Evolutionary conservation across 202 grass and related monocot species (phyloP).

Genomic region (Setaria italica): DNA sequence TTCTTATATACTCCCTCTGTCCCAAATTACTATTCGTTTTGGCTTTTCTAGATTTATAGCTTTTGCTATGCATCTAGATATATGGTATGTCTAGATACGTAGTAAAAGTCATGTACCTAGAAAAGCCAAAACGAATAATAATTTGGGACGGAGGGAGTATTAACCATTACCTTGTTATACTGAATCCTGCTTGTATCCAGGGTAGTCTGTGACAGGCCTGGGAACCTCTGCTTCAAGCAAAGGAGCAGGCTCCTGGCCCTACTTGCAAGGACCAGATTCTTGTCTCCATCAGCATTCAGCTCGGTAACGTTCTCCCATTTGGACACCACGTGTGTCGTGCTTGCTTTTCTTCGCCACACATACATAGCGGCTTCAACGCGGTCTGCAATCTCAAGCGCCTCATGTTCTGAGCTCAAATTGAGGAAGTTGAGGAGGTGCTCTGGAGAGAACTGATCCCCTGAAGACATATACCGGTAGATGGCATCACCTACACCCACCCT

Average conservation of each 20-base stretch:
- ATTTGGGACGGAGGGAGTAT: background rate
- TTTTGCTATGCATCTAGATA: too few species aligned
- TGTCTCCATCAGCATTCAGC: constrained; percentile 69
- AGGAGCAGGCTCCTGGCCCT: constrained; percentile 75
- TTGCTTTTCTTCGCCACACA: constrained; percentile 84
- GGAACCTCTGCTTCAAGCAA: constrained; percentile 88
- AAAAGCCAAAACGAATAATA: too few species aligned
- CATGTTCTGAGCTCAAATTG: constrained; percentile 77
- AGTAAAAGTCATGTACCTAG: too few species aligned
- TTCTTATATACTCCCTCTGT: constrained; percentile 2
- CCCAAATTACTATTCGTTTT: too few species aligned
- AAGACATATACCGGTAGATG: constrained; percentile 82
- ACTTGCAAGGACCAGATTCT: constrained; percentile 76
- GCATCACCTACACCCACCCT: constrained; percentile 72
- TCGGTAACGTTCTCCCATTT: constrained; percentile 81
- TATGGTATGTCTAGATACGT: too few species aligned
- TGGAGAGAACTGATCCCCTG: constrained; percentile 81
- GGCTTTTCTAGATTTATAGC: too few species aligned
- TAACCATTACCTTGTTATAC: constrained; percentile 81
- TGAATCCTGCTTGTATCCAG: constrained; percentile 96
- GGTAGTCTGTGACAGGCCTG: constrained; percentile 82
- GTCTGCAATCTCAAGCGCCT: constrained; percentile 85
- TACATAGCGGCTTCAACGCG: constrained; percentile 79
- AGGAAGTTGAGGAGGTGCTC: constrained; percentile 86
- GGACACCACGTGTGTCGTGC: constrained; percentile 60